These are phyloP conservation scores for Hypoxylon sp. DNA, from an alignment of 2,329 filamentous ascomycete genomes.

Conservation along the genomic window DNA sequence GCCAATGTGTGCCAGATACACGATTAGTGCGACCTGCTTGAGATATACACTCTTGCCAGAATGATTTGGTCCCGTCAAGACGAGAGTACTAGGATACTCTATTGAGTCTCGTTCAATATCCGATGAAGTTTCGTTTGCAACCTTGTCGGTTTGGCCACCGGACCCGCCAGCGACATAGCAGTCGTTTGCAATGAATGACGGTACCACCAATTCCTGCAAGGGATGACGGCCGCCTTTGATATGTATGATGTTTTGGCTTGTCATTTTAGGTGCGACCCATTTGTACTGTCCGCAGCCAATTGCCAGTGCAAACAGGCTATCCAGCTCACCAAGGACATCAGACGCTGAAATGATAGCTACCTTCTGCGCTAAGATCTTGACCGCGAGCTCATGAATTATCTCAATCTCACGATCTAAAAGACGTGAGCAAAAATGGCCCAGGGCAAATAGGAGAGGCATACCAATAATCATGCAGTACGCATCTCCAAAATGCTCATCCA, in stretches of 20 bases:
- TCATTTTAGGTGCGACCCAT: conserved; percentile 79
- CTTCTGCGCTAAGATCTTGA: conserved; percentile 78
- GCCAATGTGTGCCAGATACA: conserved; percentile 93
- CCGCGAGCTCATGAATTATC: conserved; percentile 83
- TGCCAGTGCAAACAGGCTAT: conserved; percentile 85
- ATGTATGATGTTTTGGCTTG: conserved; percentile 75
- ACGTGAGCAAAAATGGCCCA: conserved; percentile 28
- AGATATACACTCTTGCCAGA: conserved; percentile 97
- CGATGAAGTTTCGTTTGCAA: conserved; percentile 12
- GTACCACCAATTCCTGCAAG: conserved; percentile 85
- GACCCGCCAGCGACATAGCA: conserved; percentile 76
- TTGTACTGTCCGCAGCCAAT: conserved; percentile 82
- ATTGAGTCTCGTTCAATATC: conserved; percentile 29
- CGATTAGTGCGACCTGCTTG: conserved; percentile 91
- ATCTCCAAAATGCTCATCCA: conserved; percentile 88
- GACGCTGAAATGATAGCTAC: conserved; percentile 77
- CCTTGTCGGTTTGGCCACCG: conserved; percentile 51
- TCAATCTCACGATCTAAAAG: conserved; percentile 85
- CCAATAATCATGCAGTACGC: conserved; percentile 87
- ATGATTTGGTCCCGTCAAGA: conserved; percentile 94
- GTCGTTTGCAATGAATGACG: conserved; percentile 87
- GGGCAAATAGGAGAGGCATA: conserved; percentile 56
- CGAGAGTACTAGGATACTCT: conserved; percentile 74
- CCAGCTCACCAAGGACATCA: conserved; percentile 86
- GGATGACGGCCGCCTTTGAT: conserved; percentile 88